Base-by-base conservation (phyloP, 2,329 filamentous ascomycete species). In the Fusarium euwallaceae region DNA sequence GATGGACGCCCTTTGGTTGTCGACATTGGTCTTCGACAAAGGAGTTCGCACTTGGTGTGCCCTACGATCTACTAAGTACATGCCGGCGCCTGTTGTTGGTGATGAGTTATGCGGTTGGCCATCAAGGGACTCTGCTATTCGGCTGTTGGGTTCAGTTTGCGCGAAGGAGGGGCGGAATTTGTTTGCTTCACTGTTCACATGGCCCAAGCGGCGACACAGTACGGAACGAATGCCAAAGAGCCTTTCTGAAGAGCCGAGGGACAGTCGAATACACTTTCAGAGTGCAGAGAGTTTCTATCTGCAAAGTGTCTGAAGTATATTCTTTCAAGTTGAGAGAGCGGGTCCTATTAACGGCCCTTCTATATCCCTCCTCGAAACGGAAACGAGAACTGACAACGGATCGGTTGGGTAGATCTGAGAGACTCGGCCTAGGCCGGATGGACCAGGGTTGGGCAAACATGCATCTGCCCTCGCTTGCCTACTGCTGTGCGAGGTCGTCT, bases 1-100 rank as follows among this genome's bases (percentile, higher is more conserved):
- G 68, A 66, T 60, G 66, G 61, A 67, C 61, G 45, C 34, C 16
- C 56, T 66, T 64, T 34, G 53, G 29, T 41, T 55, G 24, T 34
- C 58, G 8, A 43, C 22, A 61, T 61, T 69, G 59, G 64, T 41
- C 64, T 17, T 45, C 6, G 27, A 55, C 32, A 65, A 69, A 48
- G 53, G 29, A 36, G 34, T 56, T 59, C 61, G 51, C 41, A 62
- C 36, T 68, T 70, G 55, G 61, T 61, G 56, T 65, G 74, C 72
- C 27, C 29, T 66, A 61, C 27, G 27, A 32, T 66, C 39, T 64
- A 64, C 64, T 66, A 24, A 58, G 41, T 74, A 65, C 67, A 72
- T 74, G 67, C 39, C 67, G 59, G 71, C 62, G 64, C 51, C 51
- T 62, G 67, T 41, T 69, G 67, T 78, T 79, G 77, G 77, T 76